Percentiles rank a stretch among this genome's conserved stretches.
Evolutionary conservation across 1,284 basidiomycete species (phyloP).

Genomic region (Meira nashicola): DNA sequence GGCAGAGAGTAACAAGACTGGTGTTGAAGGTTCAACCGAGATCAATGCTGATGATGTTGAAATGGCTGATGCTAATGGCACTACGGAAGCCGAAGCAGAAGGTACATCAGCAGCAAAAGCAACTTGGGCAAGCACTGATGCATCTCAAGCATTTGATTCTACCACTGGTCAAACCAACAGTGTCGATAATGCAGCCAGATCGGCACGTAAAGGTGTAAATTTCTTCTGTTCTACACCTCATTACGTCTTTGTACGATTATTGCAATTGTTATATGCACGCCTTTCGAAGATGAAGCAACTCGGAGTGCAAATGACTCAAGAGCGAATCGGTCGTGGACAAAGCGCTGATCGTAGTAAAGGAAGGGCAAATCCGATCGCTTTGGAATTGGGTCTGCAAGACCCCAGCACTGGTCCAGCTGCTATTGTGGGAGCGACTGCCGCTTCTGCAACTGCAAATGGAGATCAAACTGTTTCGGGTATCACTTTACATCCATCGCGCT

Average conservation of each 20-base stretch:
- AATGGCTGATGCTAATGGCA: conserved; percentile 24
- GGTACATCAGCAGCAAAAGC: conserved; percentile 38
- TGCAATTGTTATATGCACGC: conserved; percentile 79
- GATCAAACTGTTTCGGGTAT: conserved; percentile 20
- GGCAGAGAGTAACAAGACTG: conserved; percentile 26
- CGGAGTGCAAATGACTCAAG: conserved; percentile 34
- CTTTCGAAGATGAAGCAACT: conserved; percentile 66
- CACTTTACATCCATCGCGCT: conserved; percentile 55
- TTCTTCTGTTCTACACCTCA: conserved; percentile 92
- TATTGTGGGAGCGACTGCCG: conserved; percentile 31
- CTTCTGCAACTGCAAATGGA: conserved; percentile 7
- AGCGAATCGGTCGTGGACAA: neutral
- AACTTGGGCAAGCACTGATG: conserved; percentile 57
- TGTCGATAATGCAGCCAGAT: neutral
- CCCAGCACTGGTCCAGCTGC: conserved; percentile 54
- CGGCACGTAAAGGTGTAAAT: conserved; percentile 36
- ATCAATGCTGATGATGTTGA: conserved; percentile 26
- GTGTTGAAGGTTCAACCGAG: conserved; percentile 17
- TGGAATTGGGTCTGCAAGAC: conserved; percentile 65
- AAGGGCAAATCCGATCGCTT: conserved; percentile 57
- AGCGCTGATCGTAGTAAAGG: conserved; percentile 23
- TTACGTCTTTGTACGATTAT: conserved; percentile 78
- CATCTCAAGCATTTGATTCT: conserved; percentile 37
- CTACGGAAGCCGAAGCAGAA: conserved; percentile 6
- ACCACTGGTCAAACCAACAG: conserved; percentile 10